Evolutionary conservation across 805 yeast species (phyloP).

Genomic region (Pichia sporocuriosa): DNA sequence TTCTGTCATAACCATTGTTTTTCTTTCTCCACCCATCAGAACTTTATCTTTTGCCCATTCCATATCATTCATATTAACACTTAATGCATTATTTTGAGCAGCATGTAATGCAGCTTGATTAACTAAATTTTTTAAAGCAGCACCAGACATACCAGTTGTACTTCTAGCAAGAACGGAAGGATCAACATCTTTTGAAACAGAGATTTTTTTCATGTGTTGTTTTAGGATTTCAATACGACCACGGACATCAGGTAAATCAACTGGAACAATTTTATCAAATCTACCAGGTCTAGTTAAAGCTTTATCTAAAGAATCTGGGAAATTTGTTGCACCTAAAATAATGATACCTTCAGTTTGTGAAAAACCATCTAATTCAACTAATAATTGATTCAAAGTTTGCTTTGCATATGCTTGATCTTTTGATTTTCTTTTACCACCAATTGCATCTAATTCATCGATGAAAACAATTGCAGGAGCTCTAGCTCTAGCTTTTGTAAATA

Average conservation of each 20-base stretch:
- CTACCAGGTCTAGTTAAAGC: conserved; percentile 98
- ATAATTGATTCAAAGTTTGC: conserved; percentile 91
- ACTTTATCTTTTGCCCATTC: conserved; percentile 99
- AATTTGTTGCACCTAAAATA: conserved; percentile 96
- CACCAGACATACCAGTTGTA: conserved; percentile 98
- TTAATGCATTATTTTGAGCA: conserved; percentile 82
- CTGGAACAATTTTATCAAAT: conserved; percentile 92
- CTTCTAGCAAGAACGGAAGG: conserved; percentile 90
- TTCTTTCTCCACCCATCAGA: conserved; percentile 95
- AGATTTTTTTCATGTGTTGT: conserved; percentile 89
- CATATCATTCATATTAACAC: conserved; percentile 84
- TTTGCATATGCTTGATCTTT: conserved; percentile 97
- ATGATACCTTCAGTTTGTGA: conserved; percentile 90
- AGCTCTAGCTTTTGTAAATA: conserved; percentile 87
- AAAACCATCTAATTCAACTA: conserved; percentile 94
- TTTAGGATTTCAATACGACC: conserved; percentile 90
- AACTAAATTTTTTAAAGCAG: conserved; percentile 89
- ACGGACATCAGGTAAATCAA: conserved; percentile 94
- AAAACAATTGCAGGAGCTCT: conserved; percentile 96
- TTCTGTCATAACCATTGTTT: conserved; percentile 95
- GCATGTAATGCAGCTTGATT: conserved; percentile 98
- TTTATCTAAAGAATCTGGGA: conserved; percentile 93
- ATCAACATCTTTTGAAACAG: conserved; percentile 78
- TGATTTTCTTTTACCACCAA: conserved; percentile 96
- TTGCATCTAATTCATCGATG: conserved; percentile 96